A percentile compares a stretch with the other conserved stretches of the same genome.
phyloP scores from a whole-genome alignment of 345 rosid genomes.

The Corymbia maculata region DNA sequence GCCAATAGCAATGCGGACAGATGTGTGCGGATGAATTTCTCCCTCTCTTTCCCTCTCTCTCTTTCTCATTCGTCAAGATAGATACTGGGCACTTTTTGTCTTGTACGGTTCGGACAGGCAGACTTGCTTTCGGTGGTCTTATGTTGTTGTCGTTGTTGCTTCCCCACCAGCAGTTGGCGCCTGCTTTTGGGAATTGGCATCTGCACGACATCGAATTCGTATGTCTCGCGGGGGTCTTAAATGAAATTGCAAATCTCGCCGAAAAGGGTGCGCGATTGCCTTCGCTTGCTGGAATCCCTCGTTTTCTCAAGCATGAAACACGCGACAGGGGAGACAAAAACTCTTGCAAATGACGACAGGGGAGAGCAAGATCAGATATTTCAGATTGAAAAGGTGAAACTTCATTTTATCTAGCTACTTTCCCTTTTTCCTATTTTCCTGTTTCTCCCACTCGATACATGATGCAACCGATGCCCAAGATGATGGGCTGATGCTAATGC shows the following conservation, averaged over 20 bases:
- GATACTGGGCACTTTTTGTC: not conserved
- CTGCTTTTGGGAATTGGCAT: not conserved
- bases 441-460: too few species aligned
- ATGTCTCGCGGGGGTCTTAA: not conserved
- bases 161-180: not conserved
- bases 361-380: slow-evolving; percentile 79
- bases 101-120: not conserved
- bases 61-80: too few species aligned
- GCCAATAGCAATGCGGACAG: not conserved
- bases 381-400: slow-evolving; percentile 56
- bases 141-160: not conserved
- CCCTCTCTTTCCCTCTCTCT: not conserved
- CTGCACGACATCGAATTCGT: not conserved
- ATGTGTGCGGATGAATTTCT: not conserved
- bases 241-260: too few species aligned
- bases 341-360: slow-evolving; percentile 11
- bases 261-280: too few species aligned
- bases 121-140: not conserved
- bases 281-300: not conserved
- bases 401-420: not conserved
- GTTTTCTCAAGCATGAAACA: not conserved
- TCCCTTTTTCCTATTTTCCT: not conserved
- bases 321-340: not conserved
- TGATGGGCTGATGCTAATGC: not conserved
- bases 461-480: not conserved